Percentiles rank a stretch among this genome's conserved stretches.
These are phyloP conservation scores for Vitis rupestris DNA, from an alignment of 164 flowering plant species.

Conservation along the genomic window DNA sequence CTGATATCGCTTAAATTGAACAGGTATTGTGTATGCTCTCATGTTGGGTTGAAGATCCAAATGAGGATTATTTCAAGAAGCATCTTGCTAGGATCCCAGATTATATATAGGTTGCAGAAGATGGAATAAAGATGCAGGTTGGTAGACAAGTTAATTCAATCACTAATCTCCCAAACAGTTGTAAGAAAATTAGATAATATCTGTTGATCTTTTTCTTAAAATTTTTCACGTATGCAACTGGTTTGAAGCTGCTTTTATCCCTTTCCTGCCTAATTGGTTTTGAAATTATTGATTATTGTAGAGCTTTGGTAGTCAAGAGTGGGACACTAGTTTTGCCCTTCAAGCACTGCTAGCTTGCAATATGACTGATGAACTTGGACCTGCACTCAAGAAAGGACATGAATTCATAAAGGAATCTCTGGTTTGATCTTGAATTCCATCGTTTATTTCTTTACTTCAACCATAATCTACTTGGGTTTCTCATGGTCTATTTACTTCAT, in stretches of 20 bases:
- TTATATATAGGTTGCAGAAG: slow-evolving; percentile 52
- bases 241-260: neutral
- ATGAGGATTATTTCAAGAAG: slow-evolving; percentile 43
- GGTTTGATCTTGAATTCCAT: slow-evolving; percentile 15
- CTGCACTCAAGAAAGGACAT: slow-evolving; percentile 32
- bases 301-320: slow-evolving; percentile 51
- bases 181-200: too few relatives aligned
- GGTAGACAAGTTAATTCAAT: neutral
- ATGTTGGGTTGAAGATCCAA: slow-evolving; percentile 57
- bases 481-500: too few relatives aligned
- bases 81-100: slow-evolving; percentile 55
- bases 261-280: neutral
- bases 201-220: neutral
- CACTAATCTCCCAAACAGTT: too few relatives aligned
- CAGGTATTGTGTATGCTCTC: slow-evolving; percentile 52
- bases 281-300: slow-evolving; percentile 16
- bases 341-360: slow-evolving; percentile 49
- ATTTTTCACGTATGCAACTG: neutral
- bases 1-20: too few relatives aligned
- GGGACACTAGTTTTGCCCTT: slow-evolving; percentile 52
- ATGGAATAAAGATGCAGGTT: slow-evolving; percentile 53
- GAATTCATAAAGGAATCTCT: slow-evolving; percentile 40
- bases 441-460: neutral
- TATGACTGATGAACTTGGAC: slow-evolving; percentile 33
- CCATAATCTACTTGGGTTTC: too few relatives aligned